Evolutionary conservation across 2,329 filamentous ascomycete genomes (phyloP), one percentile per base, ranked within the genome.

Genomic region (Sclerotiophoma versabilis): DNA sequence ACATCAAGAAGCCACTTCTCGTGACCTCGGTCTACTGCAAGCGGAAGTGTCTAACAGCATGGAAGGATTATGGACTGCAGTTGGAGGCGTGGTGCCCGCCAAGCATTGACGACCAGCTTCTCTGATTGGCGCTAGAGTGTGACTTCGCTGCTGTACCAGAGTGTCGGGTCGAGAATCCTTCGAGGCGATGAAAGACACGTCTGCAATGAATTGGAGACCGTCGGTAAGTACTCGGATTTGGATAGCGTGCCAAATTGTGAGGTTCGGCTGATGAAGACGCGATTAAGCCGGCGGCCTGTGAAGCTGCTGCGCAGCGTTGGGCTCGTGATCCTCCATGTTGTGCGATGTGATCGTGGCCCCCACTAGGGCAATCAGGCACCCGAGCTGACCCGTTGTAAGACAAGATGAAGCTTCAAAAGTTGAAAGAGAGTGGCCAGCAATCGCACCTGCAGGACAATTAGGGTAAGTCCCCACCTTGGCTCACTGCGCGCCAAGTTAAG

Each of bases 121-220:
- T 42, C 39, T 49, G 45, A 54, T 54, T 54, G 51, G 51, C 19
- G 15, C 25, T 42, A 43, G 23, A 19, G 12, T 42, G 44, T 43
- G 50, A 53, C 43, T 47, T 32, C 34, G 39, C 15, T 44, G 38
- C 38, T 39, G 17, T 44, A 4, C 51, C 44, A 45, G 39, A 20
- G 20, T 39, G 43, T 29, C 33, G 51, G 51, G 39, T 45, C 44
- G 33, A 43, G 10, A 22, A 17, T 30, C n/a, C 32, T 33, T 37
- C 25, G 20, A 29, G 33, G 39, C 12, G 20, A 38, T 17, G 33
- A 9, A 38, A 39, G 39, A 49, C 26, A 38, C 45, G 51, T 41
- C 51, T 39, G 15, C 33, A 20, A 25, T 2, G 7, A 29, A n/a
- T 3, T 17, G 44, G 39, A 44, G 29, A 7, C 5, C 10, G n/a